Evolutionary conservation across 2,329 filamentous ascomycete species (phyloP), one percentile per base, ranked within the genome.

Genomic region (Hypoxylon sp.): DNA sequence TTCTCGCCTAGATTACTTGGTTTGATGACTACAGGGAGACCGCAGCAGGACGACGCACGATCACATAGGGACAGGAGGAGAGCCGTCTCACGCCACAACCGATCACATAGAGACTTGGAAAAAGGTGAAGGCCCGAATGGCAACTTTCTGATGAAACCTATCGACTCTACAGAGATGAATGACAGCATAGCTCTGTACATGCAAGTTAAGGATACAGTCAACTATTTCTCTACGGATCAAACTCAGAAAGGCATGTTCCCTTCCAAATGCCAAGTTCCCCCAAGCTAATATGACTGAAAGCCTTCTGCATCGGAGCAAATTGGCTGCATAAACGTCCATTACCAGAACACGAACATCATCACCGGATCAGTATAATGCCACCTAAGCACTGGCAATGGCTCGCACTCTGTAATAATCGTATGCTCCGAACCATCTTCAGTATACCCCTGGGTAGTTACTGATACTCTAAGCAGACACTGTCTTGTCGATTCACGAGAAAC

Each of bases 221-320:
- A 93, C 77, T 94, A 92, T 78, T 90, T 89, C 13, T 91, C 91
- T 0, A 86, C 92, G 13, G 92, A 94, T 73, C 87, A 90, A 77
- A 91, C 91, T 0, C 81, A 84, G 14, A 85, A 84, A 77, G 92
- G 91, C 89, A 81, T 74, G 83, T 35, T 54, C 22, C 33, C 33
- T 30, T n/a, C 10, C 8, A 44, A 10, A 40, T 31, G 6, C 8
- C 22, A 17, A 31, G 17, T 58, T 50, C 42, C 40, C 17, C 20
- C 11, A 51, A 40, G 72, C 74, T 78, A 61, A 77, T 64, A 27
- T 37, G 2, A 13, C 2, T 5, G 40, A 66, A 57, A 91, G 89
- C 89, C 73, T 83, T 92, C 1, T 93, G 90, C 73, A 82, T 93
- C 46, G 92, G 92, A 27, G 92, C 90, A 74, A 93, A 93, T 77